Percentiles rank a stretch among this genome's conserved stretches.
Conservation (phyloP, 2,329 filamentous ascomycete species). For the Talaromyces albobiverticillius region DNA sequence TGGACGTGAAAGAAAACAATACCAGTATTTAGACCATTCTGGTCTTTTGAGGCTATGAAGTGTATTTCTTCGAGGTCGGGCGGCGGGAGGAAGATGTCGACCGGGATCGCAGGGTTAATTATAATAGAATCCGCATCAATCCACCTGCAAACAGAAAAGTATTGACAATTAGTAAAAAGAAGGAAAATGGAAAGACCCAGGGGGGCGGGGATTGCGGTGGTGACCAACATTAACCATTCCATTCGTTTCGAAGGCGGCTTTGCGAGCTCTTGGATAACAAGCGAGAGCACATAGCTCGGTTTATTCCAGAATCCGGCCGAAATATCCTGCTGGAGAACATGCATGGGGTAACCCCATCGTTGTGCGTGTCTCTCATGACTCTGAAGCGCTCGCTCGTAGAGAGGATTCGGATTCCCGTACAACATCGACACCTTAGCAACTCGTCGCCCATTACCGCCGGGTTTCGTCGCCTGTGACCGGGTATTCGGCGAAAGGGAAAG, state of each 20-base stretch:
- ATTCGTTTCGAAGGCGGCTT: conserved; percentile 28
- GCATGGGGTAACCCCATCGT: conserved; percentile 34
- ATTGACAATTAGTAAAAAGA: too few relatives aligned
- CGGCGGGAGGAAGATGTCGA: conserved; percentile 31
- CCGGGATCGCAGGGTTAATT: conserved; percentile 29
- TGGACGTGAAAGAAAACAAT: conserved; percentile 31
- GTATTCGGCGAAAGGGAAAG: neutral
- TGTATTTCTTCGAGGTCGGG: conserved; percentile 27
- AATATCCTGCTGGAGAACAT: conserved; percentile 31
- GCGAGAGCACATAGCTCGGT: conserved; percentile 26
- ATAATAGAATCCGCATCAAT: conserved; percentile 32
- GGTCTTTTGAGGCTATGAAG: conserved; percentile 28
- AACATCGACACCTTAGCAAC: conserved; percentile 34
- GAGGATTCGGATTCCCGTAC: conserved; percentile 28
- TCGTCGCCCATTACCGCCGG: conserved; percentile 1
- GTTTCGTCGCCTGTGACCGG: neutral
- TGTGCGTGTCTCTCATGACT: conserved; percentile 34
- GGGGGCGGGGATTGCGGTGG: too few relatives aligned
- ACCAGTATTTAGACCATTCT: conserved; percentile 31
- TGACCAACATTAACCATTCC: conserved; percentile 36
- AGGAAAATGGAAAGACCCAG: neutral
- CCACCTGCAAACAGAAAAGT: conserved; percentile 22
- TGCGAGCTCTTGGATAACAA: conserved; percentile 32
- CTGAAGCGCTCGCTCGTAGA: conserved; percentile 35
- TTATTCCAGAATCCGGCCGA: conserved; percentile 36